A percentile compares a stretch with the other conserved stretches of the same genome.
These are phyloP conservation scores for Nakazawaea populi DNA, from an alignment of 805 yeast species.

Conservation along the genomic window DNA sequence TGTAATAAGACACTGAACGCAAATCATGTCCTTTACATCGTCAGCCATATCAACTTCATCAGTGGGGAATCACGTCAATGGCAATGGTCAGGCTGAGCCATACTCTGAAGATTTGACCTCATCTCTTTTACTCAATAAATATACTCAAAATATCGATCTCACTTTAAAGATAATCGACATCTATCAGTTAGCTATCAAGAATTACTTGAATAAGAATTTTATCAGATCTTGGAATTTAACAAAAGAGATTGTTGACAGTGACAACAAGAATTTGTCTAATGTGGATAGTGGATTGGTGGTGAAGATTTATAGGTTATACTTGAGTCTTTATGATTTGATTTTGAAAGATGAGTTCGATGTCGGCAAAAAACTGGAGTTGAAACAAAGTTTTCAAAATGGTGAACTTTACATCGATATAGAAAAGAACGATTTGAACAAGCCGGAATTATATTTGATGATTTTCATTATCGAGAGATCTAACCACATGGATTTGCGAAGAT, in stretches of 20 bases:
- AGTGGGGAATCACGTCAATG: neutral
- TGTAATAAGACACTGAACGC: no score
- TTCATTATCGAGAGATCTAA: conserved; percentile 25
- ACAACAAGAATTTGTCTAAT: conserved; percentile 6
- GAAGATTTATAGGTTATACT: conserved; percentile 21
- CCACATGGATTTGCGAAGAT: conserved; percentile 15
- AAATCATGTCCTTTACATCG: neutral
- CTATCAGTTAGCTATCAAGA: conserved; percentile 35
- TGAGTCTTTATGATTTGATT: conserved; percentile 22
- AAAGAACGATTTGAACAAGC: conserved; percentile 13
- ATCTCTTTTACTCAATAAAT: neutral
- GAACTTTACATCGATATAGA: conserved; percentile 16
- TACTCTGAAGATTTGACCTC: neutral
- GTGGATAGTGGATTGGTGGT: conserved; percentile 6
- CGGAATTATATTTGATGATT: conserved; percentile 23
- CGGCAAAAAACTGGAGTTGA: neutral
- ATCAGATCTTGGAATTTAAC: conserved; percentile 21
- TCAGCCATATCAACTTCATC: neutral
- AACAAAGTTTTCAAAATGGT: conserved; percentile 18
- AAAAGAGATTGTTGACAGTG: conserved; percentile 15
- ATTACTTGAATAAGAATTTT: conserved; percentile 30
- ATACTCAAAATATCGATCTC: conserved; percentile 2
- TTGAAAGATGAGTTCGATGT: conserved; percentile 16
- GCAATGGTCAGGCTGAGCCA: neutral
- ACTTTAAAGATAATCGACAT: neutral